Evolutionary conservation across 441 rosid species (phyloP).

Genomic region (Arabidopsis lyrata): DNA sequence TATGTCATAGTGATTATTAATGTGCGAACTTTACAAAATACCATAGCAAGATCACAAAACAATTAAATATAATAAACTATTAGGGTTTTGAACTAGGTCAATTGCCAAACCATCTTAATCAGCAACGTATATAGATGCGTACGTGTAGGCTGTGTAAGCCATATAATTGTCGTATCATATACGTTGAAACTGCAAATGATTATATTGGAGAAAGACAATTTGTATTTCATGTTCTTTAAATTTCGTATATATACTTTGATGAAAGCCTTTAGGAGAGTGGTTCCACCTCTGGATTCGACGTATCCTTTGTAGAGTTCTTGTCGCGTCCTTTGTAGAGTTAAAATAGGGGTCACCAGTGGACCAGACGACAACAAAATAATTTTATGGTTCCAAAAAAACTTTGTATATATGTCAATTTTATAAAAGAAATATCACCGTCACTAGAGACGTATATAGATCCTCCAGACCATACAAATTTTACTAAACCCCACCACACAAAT

Average conservation of each 20-base stretch:
- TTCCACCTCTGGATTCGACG: neutral
- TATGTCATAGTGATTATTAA: neutral
- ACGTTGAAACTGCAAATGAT: neutral
- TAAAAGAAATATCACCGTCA: neutral
- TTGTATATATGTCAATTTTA: no score
- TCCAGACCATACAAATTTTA: no score
- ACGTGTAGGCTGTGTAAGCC: neutral
- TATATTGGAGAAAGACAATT: neutral
- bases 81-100: no score
- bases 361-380: neutral
- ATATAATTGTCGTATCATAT: neutral
- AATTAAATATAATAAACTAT: no score
- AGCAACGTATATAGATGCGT: no score
- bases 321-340: neutral
- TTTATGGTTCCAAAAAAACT: no score
- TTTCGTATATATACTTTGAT: neutral
- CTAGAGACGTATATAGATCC: neutral
- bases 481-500: neutral
- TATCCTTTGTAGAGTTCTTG: neutral
- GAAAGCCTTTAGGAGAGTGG: neutral
- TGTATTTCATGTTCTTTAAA: neutral
- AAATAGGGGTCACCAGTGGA: neutral
- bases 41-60: neutral
- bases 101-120: no score
- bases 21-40: neutral